Evolutionary conservation across 257 asterid genomes (phyloP).

Genomic region (Paraleonurus japonicus): DNA sequence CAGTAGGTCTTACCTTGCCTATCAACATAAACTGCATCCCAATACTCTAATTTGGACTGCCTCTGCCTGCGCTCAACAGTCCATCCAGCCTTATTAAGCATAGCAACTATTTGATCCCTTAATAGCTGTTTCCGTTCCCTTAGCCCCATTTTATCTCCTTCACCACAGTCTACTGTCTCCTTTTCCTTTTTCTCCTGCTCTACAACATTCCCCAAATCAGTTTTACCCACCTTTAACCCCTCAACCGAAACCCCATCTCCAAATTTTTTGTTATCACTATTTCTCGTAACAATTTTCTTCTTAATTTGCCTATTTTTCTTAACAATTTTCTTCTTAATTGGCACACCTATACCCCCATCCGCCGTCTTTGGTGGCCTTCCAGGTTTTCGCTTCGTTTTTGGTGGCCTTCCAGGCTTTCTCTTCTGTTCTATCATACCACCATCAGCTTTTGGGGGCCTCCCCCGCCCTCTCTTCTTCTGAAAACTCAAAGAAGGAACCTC

Average conservation of each 20-base stretch:
- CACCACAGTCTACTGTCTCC: slow-evolving; percentile 2
- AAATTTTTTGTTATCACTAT: slow-evolving; percentile 25
- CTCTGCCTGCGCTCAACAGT: slow-evolving; percentile 71
- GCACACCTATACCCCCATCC: slow-evolving; percentile 9
- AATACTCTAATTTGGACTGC: slow-evolving; percentile 42
- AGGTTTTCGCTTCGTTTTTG: slow-evolving; percentile 24
- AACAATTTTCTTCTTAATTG: slow-evolving; percentile 24
- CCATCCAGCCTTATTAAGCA: slow-evolving; percentile 83
- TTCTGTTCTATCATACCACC: slow-evolving; percentile 18
- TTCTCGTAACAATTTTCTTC: slow-evolving; percentile 26
- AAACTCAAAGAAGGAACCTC: no score
- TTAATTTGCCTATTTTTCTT: slow-evolving; percentile 17
- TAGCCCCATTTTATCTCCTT: slow-evolving; percentile 45
- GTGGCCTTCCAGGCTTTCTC: slow-evolving; percentile 19
- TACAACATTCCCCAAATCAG: slow-evolving; percentile 20
- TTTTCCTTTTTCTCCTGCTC: not conserved
- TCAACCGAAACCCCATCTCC: slow-evolving; percentile 27
- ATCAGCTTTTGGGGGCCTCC: slow-evolving; percentile 40
- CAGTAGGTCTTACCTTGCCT: slow-evolving; percentile 59
- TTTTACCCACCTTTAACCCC: slow-evolving; percentile 16
- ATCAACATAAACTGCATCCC: slow-evolving; percentile 85
- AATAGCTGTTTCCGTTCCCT: slow-evolving; percentile 62
- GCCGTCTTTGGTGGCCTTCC: slow-evolving; percentile 40
- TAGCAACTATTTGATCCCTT: slow-evolving; percentile 64
- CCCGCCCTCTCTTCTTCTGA: slow-evolving; percentile 32